Conservation (phyloP, 2,329 filamentous ascomycete genomes). For the Diplodia mutila region DNA sequence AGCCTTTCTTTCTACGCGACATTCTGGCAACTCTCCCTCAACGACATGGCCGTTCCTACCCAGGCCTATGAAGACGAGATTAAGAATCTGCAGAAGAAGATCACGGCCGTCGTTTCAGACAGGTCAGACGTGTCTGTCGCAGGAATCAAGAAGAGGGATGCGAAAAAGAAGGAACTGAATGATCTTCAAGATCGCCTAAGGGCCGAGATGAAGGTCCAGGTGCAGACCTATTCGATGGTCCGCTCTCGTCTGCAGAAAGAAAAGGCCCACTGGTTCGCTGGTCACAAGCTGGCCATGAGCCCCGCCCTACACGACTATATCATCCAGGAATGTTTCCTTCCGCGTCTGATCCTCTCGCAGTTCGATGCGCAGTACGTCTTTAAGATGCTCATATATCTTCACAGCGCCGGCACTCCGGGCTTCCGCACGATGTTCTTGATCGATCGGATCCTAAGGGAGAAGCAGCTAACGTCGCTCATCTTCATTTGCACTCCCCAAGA, state of each 20-base stretch:
- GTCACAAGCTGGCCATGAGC: constrained; percentile 62
- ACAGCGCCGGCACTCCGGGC: constrained; percentile 79
- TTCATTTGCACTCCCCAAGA: constrained; percentile 90
- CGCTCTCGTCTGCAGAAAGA: constrained; percentile 70
- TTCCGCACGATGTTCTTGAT: constrained; percentile 86
- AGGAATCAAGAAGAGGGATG: constrained; percentile 68
- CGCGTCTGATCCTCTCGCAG: constrained; percentile 79
- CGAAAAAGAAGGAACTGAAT: constrained; percentile 69
- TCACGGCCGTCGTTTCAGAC: constrained; percentile 69
- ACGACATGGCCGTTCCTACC: constrained; percentile 77
- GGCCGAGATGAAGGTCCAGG: constrained; percentile 73
- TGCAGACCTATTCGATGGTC: constrained; percentile 63
- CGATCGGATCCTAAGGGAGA: constrained; percentile 81
- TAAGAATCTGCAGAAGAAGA: constrained; percentile 59
- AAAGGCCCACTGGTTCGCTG: constrained; percentile 77
- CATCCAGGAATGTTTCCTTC: constrained; percentile 90
- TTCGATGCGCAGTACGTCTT: constrained; percentile 89
- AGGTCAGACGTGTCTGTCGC: constrained; percentile 72
- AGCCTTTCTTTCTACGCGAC: constrained; percentile 82
- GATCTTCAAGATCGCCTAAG: constrained; percentile 70
- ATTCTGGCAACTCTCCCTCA: constrained; percentile 88
- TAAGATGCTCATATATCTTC: constrained; percentile 83
- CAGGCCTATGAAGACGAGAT: constrained; percentile 79
- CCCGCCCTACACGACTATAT: constrained; percentile 71
- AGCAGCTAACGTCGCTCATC: constrained; percentile 78